Conservation (phyloP, 2,329 filamentous ascomycete species). For the Chlorencoelia australis region DNA sequence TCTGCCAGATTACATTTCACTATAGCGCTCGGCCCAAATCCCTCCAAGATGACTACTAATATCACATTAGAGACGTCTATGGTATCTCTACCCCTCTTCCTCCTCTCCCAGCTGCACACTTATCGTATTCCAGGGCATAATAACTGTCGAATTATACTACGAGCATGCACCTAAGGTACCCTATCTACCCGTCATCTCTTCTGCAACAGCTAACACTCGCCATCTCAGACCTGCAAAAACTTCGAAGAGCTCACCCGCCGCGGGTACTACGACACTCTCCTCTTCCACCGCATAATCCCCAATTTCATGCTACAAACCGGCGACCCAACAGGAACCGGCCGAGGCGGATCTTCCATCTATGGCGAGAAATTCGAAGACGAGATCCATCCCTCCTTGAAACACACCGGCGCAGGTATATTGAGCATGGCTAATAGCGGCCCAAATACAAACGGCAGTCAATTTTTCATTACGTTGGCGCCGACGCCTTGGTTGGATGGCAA, state of each 20-base stretch:
- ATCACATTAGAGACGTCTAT: constrained; percentile 78
- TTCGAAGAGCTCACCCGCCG: constrained; percentile 70
- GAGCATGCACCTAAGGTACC: constrained; percentile 66
- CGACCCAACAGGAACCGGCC: constrained; percentile 87
- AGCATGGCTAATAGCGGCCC: constrained; percentile 95
- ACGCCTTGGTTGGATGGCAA: constrained; percentile 96
- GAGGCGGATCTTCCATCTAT: constrained; percentile 82
- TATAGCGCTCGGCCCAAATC: no score
- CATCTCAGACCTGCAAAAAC: constrained; percentile 64
- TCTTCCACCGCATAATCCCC: constrained; percentile 92
- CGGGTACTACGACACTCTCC: constrained; percentile 77
- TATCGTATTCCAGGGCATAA: constrained; percentile 51
- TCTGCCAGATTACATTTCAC: no score
- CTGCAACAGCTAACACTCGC: constrained; percentile 7
- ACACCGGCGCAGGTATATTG: constrained; percentile 87
- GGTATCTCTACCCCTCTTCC: constrained; percentile 37
- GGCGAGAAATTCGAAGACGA: constrained; percentile 93
- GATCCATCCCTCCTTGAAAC: constrained; percentile 68
- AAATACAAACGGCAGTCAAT: constrained; percentile 90
- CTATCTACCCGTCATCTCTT: background rate
- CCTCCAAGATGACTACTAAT: constrained; percentile 64
- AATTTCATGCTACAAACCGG: constrained; percentile 96
- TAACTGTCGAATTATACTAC: constrained; percentile 84
- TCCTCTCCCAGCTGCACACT: background rate
- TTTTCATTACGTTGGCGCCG: constrained; percentile 89